Percentiles rank a stretch among this genome's conserved stretches.
phyloP scores from a whole-genome alignment of 345 rosid genomes.

The Bruguiera parviflora region DNA sequence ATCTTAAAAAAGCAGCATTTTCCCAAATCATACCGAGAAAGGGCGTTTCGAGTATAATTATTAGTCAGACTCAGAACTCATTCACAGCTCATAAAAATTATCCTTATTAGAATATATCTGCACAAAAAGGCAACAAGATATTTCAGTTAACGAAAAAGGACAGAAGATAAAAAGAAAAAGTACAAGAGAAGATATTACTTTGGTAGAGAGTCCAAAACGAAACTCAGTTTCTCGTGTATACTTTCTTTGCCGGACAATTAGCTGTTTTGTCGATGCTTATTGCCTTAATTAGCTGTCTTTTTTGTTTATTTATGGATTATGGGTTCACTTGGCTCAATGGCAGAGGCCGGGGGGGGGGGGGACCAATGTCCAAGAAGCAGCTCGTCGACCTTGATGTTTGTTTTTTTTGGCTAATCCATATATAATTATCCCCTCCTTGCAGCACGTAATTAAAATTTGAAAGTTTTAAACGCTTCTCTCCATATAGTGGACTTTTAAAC shows the following conservation, averaged over 20 bases:
- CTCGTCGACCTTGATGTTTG: conserved; percentile 20
- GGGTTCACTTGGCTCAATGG: conserved; percentile 40
- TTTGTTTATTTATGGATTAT: conserved; percentile 15
- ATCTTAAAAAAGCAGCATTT: too few relatives aligned
- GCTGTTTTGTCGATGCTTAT: conserved; percentile 54
- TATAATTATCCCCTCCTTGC: not conserved
- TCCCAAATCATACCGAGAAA: too few relatives aligned
- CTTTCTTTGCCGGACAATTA: not conserved
- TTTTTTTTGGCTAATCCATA: conserved; percentile 34
- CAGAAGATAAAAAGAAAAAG: conserved; percentile 5
- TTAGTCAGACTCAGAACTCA: too few relatives aligned
- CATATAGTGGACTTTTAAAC: too few relatives aligned
- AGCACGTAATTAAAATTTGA: conserved; percentile 23
- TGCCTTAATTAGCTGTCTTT: conserved; percentile 28
- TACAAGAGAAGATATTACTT: not conserved
- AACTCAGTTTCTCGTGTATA: too few relatives aligned
- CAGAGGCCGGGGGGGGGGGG: too few relatives aligned
- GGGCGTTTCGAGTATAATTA: too few relatives aligned
- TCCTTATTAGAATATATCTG: not conserved
- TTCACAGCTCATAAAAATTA: too few relatives aligned
- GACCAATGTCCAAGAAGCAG: conserved; percentile 27
- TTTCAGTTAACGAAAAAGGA: not conserved
- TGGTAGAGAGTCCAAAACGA: not conserved
- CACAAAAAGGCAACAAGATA: not conserved
- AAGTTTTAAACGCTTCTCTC: not conserved